Base-by-base conservation (phyloP, 441 rosid genomes). In the Gossypium gossypioides region DNA sequence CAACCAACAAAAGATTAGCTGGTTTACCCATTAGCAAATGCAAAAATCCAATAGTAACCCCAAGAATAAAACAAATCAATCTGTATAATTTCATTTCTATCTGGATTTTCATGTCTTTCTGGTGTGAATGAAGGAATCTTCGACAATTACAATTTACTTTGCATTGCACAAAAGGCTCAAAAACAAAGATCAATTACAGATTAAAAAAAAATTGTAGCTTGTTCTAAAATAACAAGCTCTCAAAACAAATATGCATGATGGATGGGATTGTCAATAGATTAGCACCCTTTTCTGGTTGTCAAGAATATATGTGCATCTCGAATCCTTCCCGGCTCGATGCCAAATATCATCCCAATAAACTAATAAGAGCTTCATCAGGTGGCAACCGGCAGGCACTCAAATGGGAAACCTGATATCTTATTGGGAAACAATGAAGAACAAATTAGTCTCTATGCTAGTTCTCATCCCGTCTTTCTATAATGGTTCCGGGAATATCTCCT, bases 401-500 rank as follows among this genome's bases (percentile, higher is more conserved):
- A 80, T 67, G 72, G 86, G 81, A 71, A 78, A 74, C 89, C 84
- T 76, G 85, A 82, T 71, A 74, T 76, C 77, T 91, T 88, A 91
- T 87, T 87, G 80, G 79, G 84, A 86, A 91, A 81, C 87, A 87
- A 88, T 87, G 8, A 68, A 72, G 74, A 78, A 78, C 67, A 77
- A 76, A 72, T 66, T 57, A 46, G 22, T 29, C 68, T 46, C 54
- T 72, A 58, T 27, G 56, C 80, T 80, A 85, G 66, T 81, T 84
- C 68, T 56, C 83, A 76, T 76, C 84, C 67, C 74, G 81, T 76
- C 81, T 87, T 74, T 87, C 99, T 75, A 74, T 19, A 54, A 48
- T 50, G 96, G 96, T 80, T 91, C 98, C 0, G 98, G 99, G 80
- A 84, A 89, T 54, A 96, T 90, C 76, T 96, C 98, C 64, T 77